Base-by-base conservation (phyloP, 208 protist genomes). In the Acanthamoeba healyi region DNA sequence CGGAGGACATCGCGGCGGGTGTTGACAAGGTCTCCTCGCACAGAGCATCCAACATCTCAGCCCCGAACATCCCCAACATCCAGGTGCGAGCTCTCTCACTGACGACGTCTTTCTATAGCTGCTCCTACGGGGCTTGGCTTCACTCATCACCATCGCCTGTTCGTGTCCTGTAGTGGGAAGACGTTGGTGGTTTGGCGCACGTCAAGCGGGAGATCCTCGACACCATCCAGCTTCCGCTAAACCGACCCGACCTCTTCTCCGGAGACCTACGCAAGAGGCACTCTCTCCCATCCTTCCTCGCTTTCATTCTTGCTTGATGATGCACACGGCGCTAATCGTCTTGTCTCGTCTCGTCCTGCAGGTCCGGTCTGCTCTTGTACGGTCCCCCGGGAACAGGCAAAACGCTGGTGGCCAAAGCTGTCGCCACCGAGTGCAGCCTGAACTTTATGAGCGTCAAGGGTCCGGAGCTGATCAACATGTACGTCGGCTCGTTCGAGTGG, bases 181-280 rank as follows among this genome's bases (percentile, higher is more conserved):
- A 96, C 94, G 98, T 99, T 87, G 98, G 98, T 36, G 98, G 98
- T 15, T 96, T 99, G 42, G 96, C 87, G 29, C 96, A 98, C 81
- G 98, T 98, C n/a, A 99, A 99, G 96, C 97, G 98, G 94, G 97
- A 98, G 54, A 97, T 99, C 42, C 97, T 98, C 94, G 98, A 99
- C 95, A 99, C 98, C 34, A 97, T 99, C 51, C 97, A 99, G 65
- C 96, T 99, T 34, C 98, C 98, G n/a, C 98, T 99, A 89, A 96
- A 98, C 87, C 97, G 99, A 84, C 98, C 98, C 29, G 95, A 98
- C 81, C 93, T 99, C 29, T 99, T 99, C 96, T 95, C 97, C 0
- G 63, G 54, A 24, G 95, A 90, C 67, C 90, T 97, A 1, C 46
- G 81, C 26, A 84, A 94, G 36, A 49, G 93, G 44, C 81, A 12